phyloP scores from a whole-genome alignment of 1,284 basidiomycete species.

The Pseudozyma sp. region DNA sequence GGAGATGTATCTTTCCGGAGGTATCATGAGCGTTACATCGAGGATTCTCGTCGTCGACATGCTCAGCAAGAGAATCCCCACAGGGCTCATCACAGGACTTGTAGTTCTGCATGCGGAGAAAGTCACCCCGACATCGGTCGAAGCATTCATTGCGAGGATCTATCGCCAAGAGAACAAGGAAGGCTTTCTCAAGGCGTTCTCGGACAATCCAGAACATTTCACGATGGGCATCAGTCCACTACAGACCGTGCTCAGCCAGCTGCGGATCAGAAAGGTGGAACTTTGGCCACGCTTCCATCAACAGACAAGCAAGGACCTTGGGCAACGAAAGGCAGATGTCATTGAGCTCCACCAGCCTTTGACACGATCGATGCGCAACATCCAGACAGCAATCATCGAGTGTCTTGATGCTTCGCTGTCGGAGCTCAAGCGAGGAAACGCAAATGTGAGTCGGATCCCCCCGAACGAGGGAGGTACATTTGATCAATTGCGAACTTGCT shows the following conservation, averaged over 20 bases:
- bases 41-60: constrained; percentile 95
- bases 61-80: constrained; percentile 85
- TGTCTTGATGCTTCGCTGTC: constrained; percentile 92
- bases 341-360: constrained; percentile 90
- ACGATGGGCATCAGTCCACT: constrained; percentile 90
- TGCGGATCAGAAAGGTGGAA: constrained; percentile 86
- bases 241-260: constrained; percentile 89
- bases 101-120: constrained; percentile 92
- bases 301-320: constrained; percentile 57
- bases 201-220: constrained; percentile 94
- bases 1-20: constrained; percentile 63
- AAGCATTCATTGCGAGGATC: constrained; percentile 65
- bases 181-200: constrained; percentile 96
- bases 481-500: neutral
- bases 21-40: constrained; percentile 90
- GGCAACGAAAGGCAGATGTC: constrained; percentile 79
- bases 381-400: constrained; percentile 91
- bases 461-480: neutral
- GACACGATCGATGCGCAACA: constrained; percentile 86
- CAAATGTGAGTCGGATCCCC: constrained; percentile 73
- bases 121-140: constrained; percentile 75
- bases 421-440: constrained; percentile 89
- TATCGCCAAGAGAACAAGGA: constrained; percentile 68
- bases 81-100: constrained; percentile 87
- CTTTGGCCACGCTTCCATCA: constrained; percentile 88